Evolutionary conservation across 2,329 filamentous ascomycete genomes (phyloP), one percentile per base, ranked within the genome.

Genomic region (Xylariaceae sp.): DNA sequence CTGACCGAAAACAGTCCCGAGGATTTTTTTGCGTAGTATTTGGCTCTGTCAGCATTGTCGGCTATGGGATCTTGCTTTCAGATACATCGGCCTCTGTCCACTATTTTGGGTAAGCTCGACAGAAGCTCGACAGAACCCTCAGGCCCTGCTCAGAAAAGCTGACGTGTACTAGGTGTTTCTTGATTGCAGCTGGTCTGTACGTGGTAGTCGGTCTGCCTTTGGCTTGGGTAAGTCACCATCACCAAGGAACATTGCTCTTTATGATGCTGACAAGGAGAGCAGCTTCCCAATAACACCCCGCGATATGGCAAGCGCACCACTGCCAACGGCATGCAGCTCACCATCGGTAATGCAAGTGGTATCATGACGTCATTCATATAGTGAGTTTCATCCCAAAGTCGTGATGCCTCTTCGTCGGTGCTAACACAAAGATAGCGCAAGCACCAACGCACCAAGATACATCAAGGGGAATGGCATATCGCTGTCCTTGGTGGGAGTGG

Each of bases 241-340:
- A 16, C 7, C 18, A 11, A 31, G 9, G 17, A 15, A 3, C 5
- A 16, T 11, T 18, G n/a, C 12, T 7, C 16, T 3, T 16, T 28
- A 15, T n/a, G 6, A 29, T 9, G 31, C 41, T 51, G 27, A 50
- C 27, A 16, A 17, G 4, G 7, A 16, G 24, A 34, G 29, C 34
- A 65, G 61, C 51, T 82, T 27, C 74, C 82, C 0, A 79, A 74
- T 13, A 88, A 88, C 43, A 72, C 74, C 12, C 85, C 85, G 1
- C 70, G 85, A 6, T 89, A 88, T 49, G 84, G 83, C 8, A 89
- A 88, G 59, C 69, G 85, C 21, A 83, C 83, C 0, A 83, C 81
- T 0, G 82, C 81, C 0, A 85, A 76, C 1, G 84, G 81, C 0
- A 56, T 88, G 56, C 83, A 88, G 56, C 65, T 88, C 24, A 85